phyloP scores from a whole-genome alignment of 2,329 filamentous ascomycete species.

The Pseudocercospora ulei region DNA sequence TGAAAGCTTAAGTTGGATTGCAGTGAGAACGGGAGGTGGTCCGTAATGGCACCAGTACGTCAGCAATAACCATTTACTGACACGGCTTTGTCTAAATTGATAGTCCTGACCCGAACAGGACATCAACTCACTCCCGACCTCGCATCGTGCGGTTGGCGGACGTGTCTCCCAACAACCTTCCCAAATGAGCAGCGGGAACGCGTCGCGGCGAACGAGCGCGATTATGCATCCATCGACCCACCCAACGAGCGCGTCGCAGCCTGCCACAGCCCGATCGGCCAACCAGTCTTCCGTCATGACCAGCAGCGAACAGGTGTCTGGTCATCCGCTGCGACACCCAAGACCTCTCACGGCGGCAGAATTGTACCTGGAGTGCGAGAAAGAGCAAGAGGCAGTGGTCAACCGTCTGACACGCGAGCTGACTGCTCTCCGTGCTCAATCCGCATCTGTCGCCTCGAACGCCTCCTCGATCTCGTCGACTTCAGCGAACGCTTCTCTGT shows the following conservation, averaged over 20 bases:
- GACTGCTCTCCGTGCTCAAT: conserved; percentile 62
- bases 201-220: conserved; percentile 22
- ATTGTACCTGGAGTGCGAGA: conserved; percentile 79
- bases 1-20: no score
- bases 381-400: conserved; percentile 90
- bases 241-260: conserved; percentile 21
- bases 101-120: conserved; percentile 23
- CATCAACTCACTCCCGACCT: conserved; percentile 39
- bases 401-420: conserved; percentile 89
- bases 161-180: conserved; percentile 27
- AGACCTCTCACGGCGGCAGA: conserved; percentile 80
- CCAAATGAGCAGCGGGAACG: conserved; percentile 15
- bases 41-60: conserved; percentile 4
- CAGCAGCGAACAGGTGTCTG: conserved; percentile 19
- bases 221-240: conserved; percentile 25
- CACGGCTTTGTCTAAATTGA: no score
- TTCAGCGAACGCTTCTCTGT: conserved; percentile 41
- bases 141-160: conserved; percentile 30
- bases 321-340: conserved; percentile 66
- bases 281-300: conserved; percentile 21
- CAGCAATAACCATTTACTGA: no score
- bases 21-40: background rate
- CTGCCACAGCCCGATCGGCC: conserved; percentile 10
- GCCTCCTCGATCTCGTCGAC: conserved; percentile 44
- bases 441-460: conserved; percentile 54